A percentile compares a stretch with the other conserved stretches of the same genome.
Conservation (phyloP, 139 green algal species). For the Tetradesmus obliquus region DNA sequence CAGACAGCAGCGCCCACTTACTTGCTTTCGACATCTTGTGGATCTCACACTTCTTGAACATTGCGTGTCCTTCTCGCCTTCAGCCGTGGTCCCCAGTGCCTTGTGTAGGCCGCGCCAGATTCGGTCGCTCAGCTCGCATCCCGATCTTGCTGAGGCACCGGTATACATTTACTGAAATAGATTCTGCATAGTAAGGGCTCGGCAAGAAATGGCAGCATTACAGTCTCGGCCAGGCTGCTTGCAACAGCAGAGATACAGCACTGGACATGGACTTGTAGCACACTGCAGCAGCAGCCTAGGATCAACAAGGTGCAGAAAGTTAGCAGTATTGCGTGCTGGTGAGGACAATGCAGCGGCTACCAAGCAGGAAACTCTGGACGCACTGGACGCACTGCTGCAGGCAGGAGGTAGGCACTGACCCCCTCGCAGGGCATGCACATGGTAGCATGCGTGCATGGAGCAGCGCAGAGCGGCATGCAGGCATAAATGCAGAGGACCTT, state of each 20-base stretch:
- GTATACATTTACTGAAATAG: not conserved
- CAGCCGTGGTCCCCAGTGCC: not conserved
- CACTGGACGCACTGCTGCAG: conserved; percentile 13
- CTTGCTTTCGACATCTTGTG: not conserved
- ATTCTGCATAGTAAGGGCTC: not conserved
- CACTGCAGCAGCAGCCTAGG: not conserved
- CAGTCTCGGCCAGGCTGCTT: not conserved
- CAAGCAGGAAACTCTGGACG: not conserved
- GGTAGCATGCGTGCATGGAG: not conserved
- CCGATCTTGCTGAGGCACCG: not conserved
- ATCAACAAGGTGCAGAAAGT: not conserved
- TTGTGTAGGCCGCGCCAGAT: not conserved
- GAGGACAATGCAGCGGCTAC: not conserved
- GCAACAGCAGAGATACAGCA: not conserved
- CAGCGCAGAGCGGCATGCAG: too few relatives aligned
- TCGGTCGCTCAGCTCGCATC: not conserved
- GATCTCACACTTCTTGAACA: not conserved
- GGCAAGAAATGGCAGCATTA: not conserved
- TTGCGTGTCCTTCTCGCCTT: not conserved
- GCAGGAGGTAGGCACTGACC: not conserved
- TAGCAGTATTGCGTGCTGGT: not conserved
- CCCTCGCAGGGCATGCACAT: not conserved
- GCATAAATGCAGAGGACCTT: not conserved
- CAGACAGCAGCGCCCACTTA: not conserved
- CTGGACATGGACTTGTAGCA: not conserved